Percentiles rank a stretch among this genome's conserved stretches.
phyloP scores from a whole-genome alignment of 2,329 filamentous ascomycete genomes.

The Sporothrix protearum region DNA sequence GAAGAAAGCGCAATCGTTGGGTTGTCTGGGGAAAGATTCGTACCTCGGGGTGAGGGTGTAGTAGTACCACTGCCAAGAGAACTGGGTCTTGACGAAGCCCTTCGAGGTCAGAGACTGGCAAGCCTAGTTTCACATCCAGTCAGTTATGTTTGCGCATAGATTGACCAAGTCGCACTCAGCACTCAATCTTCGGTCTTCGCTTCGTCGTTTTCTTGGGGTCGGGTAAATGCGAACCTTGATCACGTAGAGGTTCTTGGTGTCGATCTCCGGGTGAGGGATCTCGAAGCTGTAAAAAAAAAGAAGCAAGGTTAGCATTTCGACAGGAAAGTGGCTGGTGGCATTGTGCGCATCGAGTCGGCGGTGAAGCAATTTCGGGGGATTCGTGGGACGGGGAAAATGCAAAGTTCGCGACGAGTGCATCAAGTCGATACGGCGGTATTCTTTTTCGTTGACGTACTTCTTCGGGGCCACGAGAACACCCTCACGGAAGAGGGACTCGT shows the following conservation, averaged over 20 bases:
- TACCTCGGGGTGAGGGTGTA: conserved; percentile 71
- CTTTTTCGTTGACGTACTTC: conserved; percentile 48
- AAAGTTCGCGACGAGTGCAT: neutral
- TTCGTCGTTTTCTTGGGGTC: neutral
- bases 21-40: neutral
- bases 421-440: neutral
- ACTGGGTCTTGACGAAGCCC: conserved; percentile 98
- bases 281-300: conserved; percentile 33
- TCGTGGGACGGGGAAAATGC: neutral
- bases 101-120: conserved; percentile 97
- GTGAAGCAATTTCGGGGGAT: too few relatives aligned
- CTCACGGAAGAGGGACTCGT: conserved; percentile 92
- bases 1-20: neutral
- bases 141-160: neutral
- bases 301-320: conserved; percentile 8
- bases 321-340: neutral
- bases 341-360: neutral
- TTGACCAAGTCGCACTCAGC: too few relatives aligned
- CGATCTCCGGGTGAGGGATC: conserved; percentile 77
- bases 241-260: conserved; percentile 99
- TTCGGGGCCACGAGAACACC: conserved; percentile 96
- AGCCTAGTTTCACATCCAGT: conserved; percentile 44
- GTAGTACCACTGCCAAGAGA: conserved; percentile 99
- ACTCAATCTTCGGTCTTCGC: neutral
- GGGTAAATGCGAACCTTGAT: conserved; percentile 61